Conservation (phyloP, 2,329 filamentous ascomycete genomes). For the Ceratocystis cacaofunesta region DNA sequence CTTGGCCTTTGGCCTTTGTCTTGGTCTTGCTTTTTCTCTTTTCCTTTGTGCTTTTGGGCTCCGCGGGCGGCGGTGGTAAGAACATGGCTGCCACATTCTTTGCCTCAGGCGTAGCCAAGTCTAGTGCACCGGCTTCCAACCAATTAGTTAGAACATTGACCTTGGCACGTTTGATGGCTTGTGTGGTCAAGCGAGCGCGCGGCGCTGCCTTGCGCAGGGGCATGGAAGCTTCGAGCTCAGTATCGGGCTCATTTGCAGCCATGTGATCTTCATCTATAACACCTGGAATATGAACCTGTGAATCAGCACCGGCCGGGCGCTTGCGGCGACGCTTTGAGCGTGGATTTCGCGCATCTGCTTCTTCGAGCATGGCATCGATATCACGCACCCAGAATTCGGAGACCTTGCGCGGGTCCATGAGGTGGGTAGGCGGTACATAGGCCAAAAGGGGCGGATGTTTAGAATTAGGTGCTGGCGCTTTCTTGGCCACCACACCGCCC, state of each 20-base stretch:
- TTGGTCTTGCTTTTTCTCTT: background rate
- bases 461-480: background rate
- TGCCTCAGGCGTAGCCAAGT: constrained; percentile 7
- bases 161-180: constrained; percentile 8
- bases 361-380: background rate
- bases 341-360: background rate
- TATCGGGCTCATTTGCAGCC: background rate
- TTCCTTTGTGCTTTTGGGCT: background rate
- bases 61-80: background rate
- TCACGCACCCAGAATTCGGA: constrained; percentile 12
- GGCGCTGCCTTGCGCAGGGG: background rate
- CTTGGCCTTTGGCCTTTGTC: background rate
- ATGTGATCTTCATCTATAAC: background rate
- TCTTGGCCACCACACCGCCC: background rate
- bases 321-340: background rate
- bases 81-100: background rate
- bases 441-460: too few species aligned
- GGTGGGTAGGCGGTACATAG: background rate
- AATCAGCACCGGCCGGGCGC: background rate
- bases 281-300: background rate
- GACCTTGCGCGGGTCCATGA: constrained; percentile 7
- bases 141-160: constrained; percentile 8
- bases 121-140: constrained; percentile 3
- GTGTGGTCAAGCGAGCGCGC: background rate
- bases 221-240: background rate